Percentiles rank a stretch among this genome's conserved stretches.
Evolutionary conservation across 805 yeast species (phyloP).

Genomic region (Candida morakotiae): DNA sequence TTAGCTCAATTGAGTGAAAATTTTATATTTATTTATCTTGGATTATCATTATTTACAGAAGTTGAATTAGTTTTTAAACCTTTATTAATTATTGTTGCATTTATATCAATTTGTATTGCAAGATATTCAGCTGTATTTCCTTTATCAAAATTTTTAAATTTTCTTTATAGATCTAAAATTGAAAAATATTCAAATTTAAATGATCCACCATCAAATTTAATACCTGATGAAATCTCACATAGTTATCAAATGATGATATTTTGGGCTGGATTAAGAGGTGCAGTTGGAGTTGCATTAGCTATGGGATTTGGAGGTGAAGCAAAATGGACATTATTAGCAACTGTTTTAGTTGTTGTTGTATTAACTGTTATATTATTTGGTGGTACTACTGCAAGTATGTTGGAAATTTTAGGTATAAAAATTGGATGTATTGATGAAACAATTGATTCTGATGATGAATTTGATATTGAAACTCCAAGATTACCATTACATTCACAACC

Average conservation of each 20-base stretch:
- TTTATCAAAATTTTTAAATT: conserved; percentile 76
- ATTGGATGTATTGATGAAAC: conserved; percentile 82
- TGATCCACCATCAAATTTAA: conserved; percentile 27
- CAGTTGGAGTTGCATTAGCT: conserved; percentile 98
- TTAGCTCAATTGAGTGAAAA: conserved; percentile 94
- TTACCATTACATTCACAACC: conserved; percentile 18
- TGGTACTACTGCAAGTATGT: conserved; percentile 98
- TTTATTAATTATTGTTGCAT: conserved; percentile 82
- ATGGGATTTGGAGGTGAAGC: conserved; percentile 96
- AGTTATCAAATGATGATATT: conserved; percentile 98
- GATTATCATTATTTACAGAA: conserved; percentile 91
- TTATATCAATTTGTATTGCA: conserved; percentile 86
- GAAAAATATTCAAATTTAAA: conserved; percentile 27
- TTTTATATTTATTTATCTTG: conserved; percentile 92
- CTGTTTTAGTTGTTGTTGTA: conserved; percentile 94
- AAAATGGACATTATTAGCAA: conserved; percentile 83
- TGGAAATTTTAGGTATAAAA: conserved; percentile 87
- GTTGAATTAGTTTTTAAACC: conserved; percentile 96
- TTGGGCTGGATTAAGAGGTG: conserved; percentile 99
- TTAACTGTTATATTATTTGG: conserved; percentile 94
- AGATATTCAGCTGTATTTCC: conserved; percentile 99
- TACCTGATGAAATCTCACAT: conserved; percentile 88
- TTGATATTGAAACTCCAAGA: conserved; percentile 78
- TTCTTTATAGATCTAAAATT: conserved; percentile 61
- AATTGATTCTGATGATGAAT: conserved; percentile 85